These are phyloP conservation scores for Sporobolus alterniflorus DNA, from an alignment of 202 grass and related monocot genomes.

Conservation along the genomic window DNA sequence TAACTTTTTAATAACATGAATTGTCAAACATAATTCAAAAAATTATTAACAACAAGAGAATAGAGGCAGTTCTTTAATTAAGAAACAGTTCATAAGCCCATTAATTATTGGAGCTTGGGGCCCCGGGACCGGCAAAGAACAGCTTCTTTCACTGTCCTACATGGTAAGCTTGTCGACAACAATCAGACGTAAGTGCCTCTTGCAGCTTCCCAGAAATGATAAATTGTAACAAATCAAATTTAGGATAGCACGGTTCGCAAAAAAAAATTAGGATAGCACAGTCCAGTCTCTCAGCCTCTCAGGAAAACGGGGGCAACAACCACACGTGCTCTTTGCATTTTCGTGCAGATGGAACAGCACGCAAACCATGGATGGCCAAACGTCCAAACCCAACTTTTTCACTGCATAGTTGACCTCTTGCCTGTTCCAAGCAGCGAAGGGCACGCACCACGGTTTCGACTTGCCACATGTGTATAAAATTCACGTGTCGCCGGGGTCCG, in stretches of 20 bases:
- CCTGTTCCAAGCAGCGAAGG: background rate
- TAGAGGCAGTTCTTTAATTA: too few relatives aligned
- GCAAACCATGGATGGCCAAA: background rate
- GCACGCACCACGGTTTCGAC: background rate
- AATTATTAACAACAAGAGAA: too few relatives aligned
- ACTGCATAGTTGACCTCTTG: background rate
- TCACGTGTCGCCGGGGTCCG: too few relatives aligned
- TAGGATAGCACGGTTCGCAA: too few relatives aligned
- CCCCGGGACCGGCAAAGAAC: too few relatives aligned
- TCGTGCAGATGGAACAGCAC: background rate
- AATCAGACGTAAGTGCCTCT: background rate
- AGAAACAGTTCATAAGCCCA: too few relatives aligned
- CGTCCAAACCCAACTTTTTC: conserved; percentile 14
- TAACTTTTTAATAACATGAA: too few relatives aligned
- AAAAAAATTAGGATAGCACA: too few relatives aligned
- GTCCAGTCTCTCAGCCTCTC: background rate
- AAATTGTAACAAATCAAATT: background rate
- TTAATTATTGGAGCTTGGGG: too few relatives aligned
- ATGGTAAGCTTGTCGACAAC: background rate
- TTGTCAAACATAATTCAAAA: too few relatives aligned
- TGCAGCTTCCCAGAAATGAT: conserved; percentile 29
- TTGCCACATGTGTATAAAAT: too few relatives aligned
- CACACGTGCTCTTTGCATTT: conserved; percentile 18
- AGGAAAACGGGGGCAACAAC: background rate
- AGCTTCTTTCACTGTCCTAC: too few relatives aligned